Percentiles rank a stretch among this genome's conserved stretches.
These are phyloP conservation scores for Colletotrichum sp. DNA, from an alignment of 2,329 filamentous ascomycete species.

Conservation along the genomic window DNA sequence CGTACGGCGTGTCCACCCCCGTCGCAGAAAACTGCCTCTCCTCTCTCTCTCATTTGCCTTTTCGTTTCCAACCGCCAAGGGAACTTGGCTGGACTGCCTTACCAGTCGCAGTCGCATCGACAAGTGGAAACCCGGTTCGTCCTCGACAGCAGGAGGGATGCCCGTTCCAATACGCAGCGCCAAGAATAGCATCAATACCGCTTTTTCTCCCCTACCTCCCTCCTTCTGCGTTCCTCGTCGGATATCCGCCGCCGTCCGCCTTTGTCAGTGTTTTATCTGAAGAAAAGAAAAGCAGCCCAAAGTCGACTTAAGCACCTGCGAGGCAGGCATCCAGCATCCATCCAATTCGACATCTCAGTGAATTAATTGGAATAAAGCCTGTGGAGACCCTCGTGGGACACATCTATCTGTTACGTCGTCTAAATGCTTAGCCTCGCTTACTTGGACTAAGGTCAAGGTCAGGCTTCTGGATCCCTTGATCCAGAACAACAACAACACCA, in stretches of 20 bases:
- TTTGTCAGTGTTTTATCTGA: conserved; percentile 14
- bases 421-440: conserved; percentile 18
- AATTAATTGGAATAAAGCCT: background rate
- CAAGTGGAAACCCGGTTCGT: background rate
- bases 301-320: background rate
- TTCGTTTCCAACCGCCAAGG: conserved; percentile 7
- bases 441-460: background rate
- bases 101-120: background rate
- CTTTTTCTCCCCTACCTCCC: background rate
- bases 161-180: background rate
- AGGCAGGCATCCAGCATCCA: background rate
- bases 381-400: background rate
- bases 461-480: background rate
- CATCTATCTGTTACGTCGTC: conserved; percentile 11
- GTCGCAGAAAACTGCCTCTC: background rate
- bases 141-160: background rate
- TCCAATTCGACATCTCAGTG: background rate
- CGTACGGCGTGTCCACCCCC: background rate
- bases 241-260: background rate
- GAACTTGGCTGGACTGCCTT: background rate
- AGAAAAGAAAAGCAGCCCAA: background rate
- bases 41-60: background rate
- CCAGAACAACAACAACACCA: background rate
- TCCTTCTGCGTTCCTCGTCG: background rate
- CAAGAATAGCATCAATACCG: conserved; percentile 14